A percentile compares a stretch with the other conserved stretches of the same genome.
Conservation (phyloP, 1,284 basidiomycete genomes). For the Caloboletus firmus region DNA sequence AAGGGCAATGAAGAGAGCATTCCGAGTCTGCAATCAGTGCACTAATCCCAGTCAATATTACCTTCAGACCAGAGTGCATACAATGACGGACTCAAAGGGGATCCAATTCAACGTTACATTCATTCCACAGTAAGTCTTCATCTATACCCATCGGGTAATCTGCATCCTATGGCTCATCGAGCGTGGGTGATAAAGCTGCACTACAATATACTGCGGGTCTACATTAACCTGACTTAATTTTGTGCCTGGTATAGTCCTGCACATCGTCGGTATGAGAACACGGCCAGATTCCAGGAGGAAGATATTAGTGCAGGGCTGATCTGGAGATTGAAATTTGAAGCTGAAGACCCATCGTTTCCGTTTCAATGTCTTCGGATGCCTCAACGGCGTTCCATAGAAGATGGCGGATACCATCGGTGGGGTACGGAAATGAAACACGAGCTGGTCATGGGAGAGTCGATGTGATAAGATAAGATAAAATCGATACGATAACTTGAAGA, state of each 20-base stretch:
- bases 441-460: too few species aligned
- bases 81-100: too few species aligned
- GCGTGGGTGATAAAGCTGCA: constrained; percentile 3
- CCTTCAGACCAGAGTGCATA: too few species aligned
- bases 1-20: too few species aligned
- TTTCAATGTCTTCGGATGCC: constrained; percentile 68
- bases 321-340: too few species aligned
- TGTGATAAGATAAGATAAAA: too few species aligned
- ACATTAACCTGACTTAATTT: constrained; percentile 57
- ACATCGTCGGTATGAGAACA: neutral
- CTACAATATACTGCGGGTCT: neutral
- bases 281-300: neutral
- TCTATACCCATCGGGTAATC: too few species aligned
- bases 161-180: constrained; percentile 41
- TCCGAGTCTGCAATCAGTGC: too few species aligned
- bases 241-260: constrained; percentile 78
- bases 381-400: constrained; percentile 85
- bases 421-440: neutral
- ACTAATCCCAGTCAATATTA: too few species aligned
- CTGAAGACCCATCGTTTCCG: constrained; percentile 54
- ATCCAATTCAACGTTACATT: too few species aligned
- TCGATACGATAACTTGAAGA: neutral
- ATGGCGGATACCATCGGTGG: constrained; percentile 53
- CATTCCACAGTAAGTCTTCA: too few species aligned
- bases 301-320: constrained; percentile 55